Conservation (phyloP, 2,329 filamentous ascomycete species). For the Daldinia eschscholtzii region DNA sequence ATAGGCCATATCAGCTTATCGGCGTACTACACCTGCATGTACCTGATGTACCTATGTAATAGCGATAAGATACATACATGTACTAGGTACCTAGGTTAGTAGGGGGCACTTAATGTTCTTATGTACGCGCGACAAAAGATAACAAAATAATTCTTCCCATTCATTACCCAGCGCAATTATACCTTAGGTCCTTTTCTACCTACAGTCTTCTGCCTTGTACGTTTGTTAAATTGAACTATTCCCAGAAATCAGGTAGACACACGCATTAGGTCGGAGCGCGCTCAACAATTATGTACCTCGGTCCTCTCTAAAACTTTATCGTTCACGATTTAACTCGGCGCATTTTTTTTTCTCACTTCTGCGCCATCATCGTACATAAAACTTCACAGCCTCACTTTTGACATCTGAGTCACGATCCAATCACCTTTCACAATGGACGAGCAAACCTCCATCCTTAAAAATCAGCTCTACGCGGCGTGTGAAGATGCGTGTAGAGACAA, state of each 20-base stretch:
- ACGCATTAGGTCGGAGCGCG: not conserved
- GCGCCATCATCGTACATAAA: not conserved
- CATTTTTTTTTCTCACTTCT: not conserved
- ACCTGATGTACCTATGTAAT: not conserved
- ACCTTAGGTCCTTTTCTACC: too few relatives aligned
- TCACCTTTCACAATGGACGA: slow-evolving; percentile 47
- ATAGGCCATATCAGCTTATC: not conserved
- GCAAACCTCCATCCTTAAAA: slow-evolving; percentile 60
- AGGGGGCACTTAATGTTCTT: slow-evolving; percentile 2
- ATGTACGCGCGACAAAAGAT: slow-evolving; percentile 10
- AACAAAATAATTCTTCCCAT: slow-evolving; percentile 28
- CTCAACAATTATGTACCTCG: slow-evolving; percentile 5
- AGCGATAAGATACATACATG: not conserved
- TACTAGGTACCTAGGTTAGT: not conserved
- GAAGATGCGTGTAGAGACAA: slow-evolving; percentile 60
- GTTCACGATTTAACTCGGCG: not conserved
- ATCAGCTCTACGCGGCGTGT: slow-evolving; percentile 69
- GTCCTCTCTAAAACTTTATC: not conserved
- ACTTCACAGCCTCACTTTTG: not conserved
- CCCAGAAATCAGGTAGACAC: not conserved
- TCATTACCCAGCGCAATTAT: not conserved
- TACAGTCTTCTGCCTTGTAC: not conserved
- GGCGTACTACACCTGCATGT: not conserved
- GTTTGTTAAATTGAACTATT: not conserved
- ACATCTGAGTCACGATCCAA: slow-evolving; percentile 6